Base-by-base conservation (phyloP, 1,139 yeast genomes). In the Zygoascus hellenicus region DNA sequence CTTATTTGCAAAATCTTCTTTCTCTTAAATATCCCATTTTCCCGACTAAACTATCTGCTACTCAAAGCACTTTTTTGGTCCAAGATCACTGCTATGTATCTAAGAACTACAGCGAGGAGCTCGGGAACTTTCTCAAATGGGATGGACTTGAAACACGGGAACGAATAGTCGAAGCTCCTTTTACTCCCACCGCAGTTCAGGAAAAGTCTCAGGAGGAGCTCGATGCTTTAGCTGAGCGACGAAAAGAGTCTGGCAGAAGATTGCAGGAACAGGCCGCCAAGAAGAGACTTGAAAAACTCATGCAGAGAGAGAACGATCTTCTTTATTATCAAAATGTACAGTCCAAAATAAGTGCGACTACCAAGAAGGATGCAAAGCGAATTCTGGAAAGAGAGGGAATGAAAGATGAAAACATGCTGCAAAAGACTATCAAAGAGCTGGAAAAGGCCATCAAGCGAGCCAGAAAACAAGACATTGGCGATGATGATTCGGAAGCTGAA, bases 191-290 rank as follows among this genome's bases (percentile, higher is more conserved):
- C 4, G 68, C 75, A 11, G 82, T 78, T 47, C 80, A 79, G 48
- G 86, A 83, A 60, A 87, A 90, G 61, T 71, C 90, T 0, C 95
- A 85, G 49, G 97, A 88, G 62, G 96, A 88, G 61, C 63, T 89
- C 33, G 82, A 80, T 17, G 68, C 76, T 36, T 90, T 87, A 54
- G 82, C 92, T 1, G 92, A 84, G 55, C 81, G 83, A 61, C 77
- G 96, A 52, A 76, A 79, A 57, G 97, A 90, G 62, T 87, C 86
- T 55, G 97, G 97, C 4, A 78, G 82, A 54, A 73, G 96, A 55
- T 72, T 94, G 51, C 97, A 92, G 66, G 95, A 88, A 59, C 97
- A 89, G 65, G 97, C 97, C 0, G 89, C 84, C 55, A 83, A 81
- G 57, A 83, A 83, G 57, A 72, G 98, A 49, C 66, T 80, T 5